These are phyloP conservation scores for Ascochyta clinopodiicola DNA, from an alignment of 2,329 filamentous ascomycete species.

Conservation along the genomic window DNA sequence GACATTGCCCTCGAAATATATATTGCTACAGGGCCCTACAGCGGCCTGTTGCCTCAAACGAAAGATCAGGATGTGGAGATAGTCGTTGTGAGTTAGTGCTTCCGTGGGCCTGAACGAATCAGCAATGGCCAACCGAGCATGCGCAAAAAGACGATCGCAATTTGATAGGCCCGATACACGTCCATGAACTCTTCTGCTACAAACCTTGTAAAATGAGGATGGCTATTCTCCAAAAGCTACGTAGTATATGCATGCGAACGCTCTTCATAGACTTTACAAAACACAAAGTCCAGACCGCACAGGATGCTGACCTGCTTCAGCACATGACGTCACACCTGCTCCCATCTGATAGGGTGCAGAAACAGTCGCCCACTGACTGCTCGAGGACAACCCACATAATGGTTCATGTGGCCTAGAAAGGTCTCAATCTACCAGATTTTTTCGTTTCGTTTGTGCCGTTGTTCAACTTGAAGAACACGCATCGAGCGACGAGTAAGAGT, in stretches of 20 bases:
- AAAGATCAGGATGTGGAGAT: constrained; percentile 1
- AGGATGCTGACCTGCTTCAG: too few species aligned
- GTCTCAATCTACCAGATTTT: too few species aligned
- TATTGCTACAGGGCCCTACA: constrained; percentile 1
- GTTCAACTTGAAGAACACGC: too few species aligned
- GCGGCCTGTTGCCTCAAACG: constrained; percentile 10
- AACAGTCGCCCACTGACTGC: too few species aligned
- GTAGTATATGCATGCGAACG: too few species aligned
- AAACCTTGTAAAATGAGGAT: background rate
- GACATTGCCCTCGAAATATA: background rate
- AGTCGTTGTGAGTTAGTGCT: constrained; percentile 10
- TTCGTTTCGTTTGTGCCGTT: too few species aligned
- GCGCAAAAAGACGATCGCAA: background rate
- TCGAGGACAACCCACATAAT: too few species aligned
- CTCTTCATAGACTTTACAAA: too few species aligned
- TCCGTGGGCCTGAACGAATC: constrained; percentile 1
- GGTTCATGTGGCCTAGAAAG: too few species aligned
- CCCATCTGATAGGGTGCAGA: background rate
- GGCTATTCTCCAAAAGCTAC: background rate
- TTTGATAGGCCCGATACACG: constrained; percentile 3
- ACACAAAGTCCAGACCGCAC: too few species aligned
- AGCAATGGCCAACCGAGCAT: constrained; percentile 4
- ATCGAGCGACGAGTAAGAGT: background rate
- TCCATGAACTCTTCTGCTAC: background rate
- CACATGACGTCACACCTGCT: too few species aligned